Evolutionary conservation across 23 red algal species (phyloP), one percentile per base, ranked within the genome.

Genomic region (Gracilariopsis chorda): DNA sequence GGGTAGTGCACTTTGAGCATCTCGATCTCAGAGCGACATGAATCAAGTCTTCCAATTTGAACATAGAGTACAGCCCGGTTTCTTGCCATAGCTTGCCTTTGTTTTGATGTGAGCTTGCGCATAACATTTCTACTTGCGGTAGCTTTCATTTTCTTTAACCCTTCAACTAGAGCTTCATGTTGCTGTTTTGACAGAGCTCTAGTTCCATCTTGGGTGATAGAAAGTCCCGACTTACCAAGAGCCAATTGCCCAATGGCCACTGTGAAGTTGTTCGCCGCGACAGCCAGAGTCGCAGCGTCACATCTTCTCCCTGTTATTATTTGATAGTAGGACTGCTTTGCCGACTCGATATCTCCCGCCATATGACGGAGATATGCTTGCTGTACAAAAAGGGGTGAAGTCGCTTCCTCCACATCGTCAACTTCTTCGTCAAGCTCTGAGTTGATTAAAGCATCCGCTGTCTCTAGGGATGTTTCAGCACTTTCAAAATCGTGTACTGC

Each of bases 21-120:
- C 39, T 56, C 75, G 36, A 91, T 47, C 58, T 91, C 88, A 23
- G 52, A 42, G 40, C 88, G 88, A 82, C 88, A 91, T 30, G 77
- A 73, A 72, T 80, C 88, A 39, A 65, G 63, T 59, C 88, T 51
- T 5, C 88, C 88, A 73, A 91, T 81, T 65, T 91, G 88, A 14
- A 91, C 88, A 49, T 82, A 63, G 34, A 91, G 71, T 1, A 91
- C 48, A 10, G 88, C 88, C 23, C 88, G 75, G 62, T 91, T 91
- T 24, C 74, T 32, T 7, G 51, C 76, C 88, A 91, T 91, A 12
- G 88, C 88, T 7, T 72, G 47, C 12, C 88, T 28, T 43, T 91
- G 88, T 20, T 80, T 42, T 20, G 77, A 48, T 28, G 88, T 82
- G 40, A 91, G 75, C 33, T 91, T 91, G 40, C 88, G 73, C 6